These are phyloP conservation scores for Linaria vulgaris DNA, from an alignment of 257 asterid species.

Conservation along the genomic window DNA sequence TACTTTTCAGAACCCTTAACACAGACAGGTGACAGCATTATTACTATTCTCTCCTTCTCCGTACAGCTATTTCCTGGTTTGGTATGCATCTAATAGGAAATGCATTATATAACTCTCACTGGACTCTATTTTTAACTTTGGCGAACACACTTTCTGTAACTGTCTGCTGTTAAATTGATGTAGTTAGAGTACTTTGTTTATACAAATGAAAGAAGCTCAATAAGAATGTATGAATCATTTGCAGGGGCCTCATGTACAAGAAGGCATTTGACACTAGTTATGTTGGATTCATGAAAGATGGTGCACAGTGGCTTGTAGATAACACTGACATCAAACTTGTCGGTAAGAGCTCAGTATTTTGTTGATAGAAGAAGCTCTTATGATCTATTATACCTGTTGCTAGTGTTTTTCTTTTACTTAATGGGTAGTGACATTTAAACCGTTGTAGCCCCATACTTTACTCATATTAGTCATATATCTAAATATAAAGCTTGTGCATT, in stretches of 20 bases:
- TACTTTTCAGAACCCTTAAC: conserved; percentile 88
- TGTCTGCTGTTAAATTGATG: conserved; percentile 9
- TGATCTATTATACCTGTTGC: too few relatives aligned
- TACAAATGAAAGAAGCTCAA: background rate
- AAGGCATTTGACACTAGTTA: conserved; percentile 84
- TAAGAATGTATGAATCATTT: conserved; percentile 19
- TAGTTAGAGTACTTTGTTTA: background rate
- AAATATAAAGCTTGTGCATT: too few relatives aligned
- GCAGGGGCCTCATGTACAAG: conserved; percentile 86
- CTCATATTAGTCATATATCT: too few relatives aligned
- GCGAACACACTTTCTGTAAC: background rate
- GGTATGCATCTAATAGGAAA: background rate
- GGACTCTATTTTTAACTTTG: background rate
- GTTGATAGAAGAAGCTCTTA: background rate
- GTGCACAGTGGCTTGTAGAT: conserved; percentile 90
- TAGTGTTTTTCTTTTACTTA: too few relatives aligned
- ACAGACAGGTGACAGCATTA: conserved; percentile 70
- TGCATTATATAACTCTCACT: background rate
- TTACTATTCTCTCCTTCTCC: background rate
- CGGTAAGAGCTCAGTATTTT: conserved; percentile 41
- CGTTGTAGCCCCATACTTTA: too few relatives aligned
- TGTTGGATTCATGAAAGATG: conserved; percentile 92
- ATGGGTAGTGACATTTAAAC: too few relatives aligned
- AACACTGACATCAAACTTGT: conserved; percentile 96
- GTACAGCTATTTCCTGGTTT: background rate